Evolutionary conservation across 192 early-diverging fungal species (phyloP).

Genomic region (Podila minutissima): DNA sequence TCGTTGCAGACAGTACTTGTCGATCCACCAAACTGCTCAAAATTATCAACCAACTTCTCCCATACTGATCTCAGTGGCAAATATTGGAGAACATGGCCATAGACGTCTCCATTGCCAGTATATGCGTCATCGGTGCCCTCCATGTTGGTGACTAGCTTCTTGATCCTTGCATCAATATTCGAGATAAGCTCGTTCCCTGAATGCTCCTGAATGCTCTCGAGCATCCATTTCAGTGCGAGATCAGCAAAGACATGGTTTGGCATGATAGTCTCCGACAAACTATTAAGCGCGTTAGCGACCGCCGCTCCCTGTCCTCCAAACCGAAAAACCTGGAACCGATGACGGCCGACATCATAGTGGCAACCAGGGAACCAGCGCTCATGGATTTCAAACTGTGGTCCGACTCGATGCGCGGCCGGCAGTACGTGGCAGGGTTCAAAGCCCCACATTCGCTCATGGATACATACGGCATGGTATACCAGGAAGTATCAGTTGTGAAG

Average conservation of each 20-base stretch:
- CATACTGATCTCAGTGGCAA: conserved; percentile 1
- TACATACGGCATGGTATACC: conserved; percentile 12
- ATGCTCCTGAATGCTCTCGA: conserved; percentile 4
- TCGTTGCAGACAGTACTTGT: too few species aligned
- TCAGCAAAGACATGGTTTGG: conserved; percentile 8
- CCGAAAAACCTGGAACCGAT: conserved; percentile 5
- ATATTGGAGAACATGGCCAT: not conserved
- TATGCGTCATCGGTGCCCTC: not conserved
- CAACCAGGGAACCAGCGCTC: conserved; percentile 27
- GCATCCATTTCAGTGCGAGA: conserved; percentile 19
- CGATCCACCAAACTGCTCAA: too few species aligned
- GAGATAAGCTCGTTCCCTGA: not conserved
- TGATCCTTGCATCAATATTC: not conserved
- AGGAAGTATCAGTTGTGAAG: not conserved
- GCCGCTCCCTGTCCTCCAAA: too few species aligned
- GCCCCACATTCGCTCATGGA: conserved; percentile 19
- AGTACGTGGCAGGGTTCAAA: conserved; percentile 18
- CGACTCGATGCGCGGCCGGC: not conserved
- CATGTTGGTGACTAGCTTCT: not conserved
- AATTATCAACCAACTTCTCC: too few species aligned
- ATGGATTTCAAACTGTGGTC: conserved; percentile 3
- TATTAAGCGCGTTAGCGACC: not conserved
- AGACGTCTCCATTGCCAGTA: conserved; percentile 13
- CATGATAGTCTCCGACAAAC: not conserved
- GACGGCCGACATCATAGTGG: conserved; percentile 25